Evolutionary conservation across 495 filamentous ascomycete genomes (phyloP).

Genomic region (Hypoxylon fuscum): DNA sequence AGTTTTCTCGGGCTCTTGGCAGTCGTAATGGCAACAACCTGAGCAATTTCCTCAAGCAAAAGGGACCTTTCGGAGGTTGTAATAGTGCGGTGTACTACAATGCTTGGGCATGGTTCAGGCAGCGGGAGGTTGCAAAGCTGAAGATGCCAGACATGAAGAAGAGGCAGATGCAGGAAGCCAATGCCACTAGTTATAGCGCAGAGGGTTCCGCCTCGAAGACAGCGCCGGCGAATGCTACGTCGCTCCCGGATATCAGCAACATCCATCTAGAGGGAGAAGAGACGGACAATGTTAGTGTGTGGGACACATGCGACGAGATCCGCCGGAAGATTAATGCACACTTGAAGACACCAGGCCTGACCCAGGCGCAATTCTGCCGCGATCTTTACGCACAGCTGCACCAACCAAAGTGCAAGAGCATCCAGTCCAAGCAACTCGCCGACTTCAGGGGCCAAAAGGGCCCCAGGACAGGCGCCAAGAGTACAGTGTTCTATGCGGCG

Average conservation of each 20-base stretch:
- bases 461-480: conserved; percentile 52
- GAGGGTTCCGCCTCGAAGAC: neutral
- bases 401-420: conserved; percentile 30
- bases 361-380: conserved; percentile 62
- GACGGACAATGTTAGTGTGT: conserved; percentile 54
- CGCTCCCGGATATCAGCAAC: conserved; percentile 44
- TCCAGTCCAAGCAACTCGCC: conserved; percentile 51
- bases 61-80: conserved; percentile 45
- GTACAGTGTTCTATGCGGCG: conserved; percentile 57
- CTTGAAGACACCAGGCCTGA: conserved; percentile 57
- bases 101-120: conserved; percentile 49
- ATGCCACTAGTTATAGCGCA: neutral
- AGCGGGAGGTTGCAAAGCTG: conserved; percentile 43
- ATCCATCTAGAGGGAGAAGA: conserved; percentile 56
- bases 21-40: conserved; percentile 42
- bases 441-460: conserved; percentile 62
- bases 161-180: conserved; percentile 29
- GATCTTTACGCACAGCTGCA: conserved; percentile 51
- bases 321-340: conserved; percentile 63
- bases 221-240: neutral
- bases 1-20: conserved; percentile 53
- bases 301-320: conserved; percentile 66
- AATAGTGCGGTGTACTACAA: conserved; percentile 37
- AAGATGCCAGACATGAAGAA: conserved; percentile 46
- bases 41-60: conserved; percentile 48